phyloP scores from a whole-genome alignment of 139 green algal genomes.

The Spirogloea muscicola region DNA sequence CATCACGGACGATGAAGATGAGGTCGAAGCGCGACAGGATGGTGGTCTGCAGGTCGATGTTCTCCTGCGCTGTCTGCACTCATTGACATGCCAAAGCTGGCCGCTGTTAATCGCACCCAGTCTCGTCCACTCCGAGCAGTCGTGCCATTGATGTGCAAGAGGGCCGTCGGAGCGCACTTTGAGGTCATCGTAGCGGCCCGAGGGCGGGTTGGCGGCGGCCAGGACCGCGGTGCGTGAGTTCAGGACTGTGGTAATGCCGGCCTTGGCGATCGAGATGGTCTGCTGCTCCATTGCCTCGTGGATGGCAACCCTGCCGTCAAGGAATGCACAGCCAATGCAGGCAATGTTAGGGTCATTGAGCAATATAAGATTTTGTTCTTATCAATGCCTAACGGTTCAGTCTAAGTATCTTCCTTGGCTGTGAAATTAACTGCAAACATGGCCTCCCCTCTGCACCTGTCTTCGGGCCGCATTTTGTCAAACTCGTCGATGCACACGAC shows the following conservation, averaged over 20 bases:
- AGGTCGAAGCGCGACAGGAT: conserved; percentile 92
- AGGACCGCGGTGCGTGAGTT: conserved; percentile 92
- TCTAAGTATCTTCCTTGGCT: too few species aligned
- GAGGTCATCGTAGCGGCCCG: conserved; percentile 59
- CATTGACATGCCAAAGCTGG: too few species aligned
- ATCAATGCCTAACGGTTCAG: too few species aligned
- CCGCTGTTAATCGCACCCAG: too few species aligned
- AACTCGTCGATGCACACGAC: conserved; percentile 67
- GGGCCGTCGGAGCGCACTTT: too few species aligned
- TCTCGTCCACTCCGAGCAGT: too few species aligned
- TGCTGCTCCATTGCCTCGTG: conserved; percentile 98
- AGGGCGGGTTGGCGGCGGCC: conserved; percentile 88
- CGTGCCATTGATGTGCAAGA: too few species aligned
- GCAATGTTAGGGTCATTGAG: too few species aligned
- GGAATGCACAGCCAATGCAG: too few species aligned
- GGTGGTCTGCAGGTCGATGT: conserved; percentile 71
- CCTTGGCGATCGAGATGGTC: conserved; percentile 98
- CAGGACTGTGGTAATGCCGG: conserved; percentile 90
- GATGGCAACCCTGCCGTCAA: conserved; percentile 72
- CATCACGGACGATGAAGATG: conserved; percentile 88
- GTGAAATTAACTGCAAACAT: too few species aligned
- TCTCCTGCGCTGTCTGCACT: conserved; percentile 73
- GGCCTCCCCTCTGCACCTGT: conserved; percentile 34
- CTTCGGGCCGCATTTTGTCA: conserved; percentile 63
- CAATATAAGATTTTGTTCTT: too few species aligned